These are phyloP conservation scores for Penicillium sp. DNA, from an alignment of 2,329 filamentous ascomycete genomes.

Conservation along the genomic window DNA sequence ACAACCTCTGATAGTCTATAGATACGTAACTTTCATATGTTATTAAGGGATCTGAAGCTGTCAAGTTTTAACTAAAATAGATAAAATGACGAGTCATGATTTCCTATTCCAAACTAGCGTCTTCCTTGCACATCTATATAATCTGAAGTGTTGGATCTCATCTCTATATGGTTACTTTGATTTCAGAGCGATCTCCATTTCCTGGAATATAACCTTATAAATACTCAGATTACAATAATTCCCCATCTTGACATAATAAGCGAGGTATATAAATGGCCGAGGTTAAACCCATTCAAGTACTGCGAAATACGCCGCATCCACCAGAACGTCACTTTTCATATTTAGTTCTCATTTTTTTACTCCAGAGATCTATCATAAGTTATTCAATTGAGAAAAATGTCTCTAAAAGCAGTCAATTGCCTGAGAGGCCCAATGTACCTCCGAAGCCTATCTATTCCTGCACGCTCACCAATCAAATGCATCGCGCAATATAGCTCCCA, in stretches of 20 bases:
- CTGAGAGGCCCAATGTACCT: background rate
- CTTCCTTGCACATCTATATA: background rate
- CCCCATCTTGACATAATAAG: background rate
- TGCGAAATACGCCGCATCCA: conserved; percentile 13
- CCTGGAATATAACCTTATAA: no score
- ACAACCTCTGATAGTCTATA: background rate
- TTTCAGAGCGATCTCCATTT: no score
- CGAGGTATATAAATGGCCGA: background rate
- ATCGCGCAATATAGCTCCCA: conserved; percentile 66
- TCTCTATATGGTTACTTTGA: no score
- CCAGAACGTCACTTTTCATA: conserved; percentile 5
- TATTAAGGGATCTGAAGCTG: background rate
- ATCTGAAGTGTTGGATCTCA: no score
- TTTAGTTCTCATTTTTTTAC: background rate
- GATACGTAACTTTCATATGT: background rate
- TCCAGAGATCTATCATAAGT: background rate
- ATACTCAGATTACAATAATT: no score
- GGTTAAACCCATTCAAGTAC: conserved; percentile 4
- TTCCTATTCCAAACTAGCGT: background rate
- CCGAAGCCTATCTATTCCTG: background rate
- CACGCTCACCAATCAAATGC: conserved; percentile 7
- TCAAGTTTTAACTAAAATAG: background rate
- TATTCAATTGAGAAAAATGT: background rate
- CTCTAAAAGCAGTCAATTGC: background rate
- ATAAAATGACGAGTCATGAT: background rate